Conservation (phyloP, 768 basidiomycete species). For the Sporobolomyces roseus region DNA sequence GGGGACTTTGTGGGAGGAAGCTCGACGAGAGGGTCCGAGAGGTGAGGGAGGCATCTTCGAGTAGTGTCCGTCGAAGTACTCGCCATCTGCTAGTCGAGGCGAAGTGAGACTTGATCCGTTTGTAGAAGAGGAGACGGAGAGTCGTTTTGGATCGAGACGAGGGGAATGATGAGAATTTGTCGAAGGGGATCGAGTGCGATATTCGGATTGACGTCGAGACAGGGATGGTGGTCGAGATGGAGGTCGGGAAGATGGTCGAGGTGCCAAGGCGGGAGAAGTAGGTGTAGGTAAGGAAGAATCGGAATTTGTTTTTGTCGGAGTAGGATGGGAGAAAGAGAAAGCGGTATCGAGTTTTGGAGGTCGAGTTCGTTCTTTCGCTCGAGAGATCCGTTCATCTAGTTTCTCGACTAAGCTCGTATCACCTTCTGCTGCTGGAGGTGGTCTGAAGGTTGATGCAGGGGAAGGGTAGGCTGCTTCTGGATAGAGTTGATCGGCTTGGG, state of each 20-base stretch:
- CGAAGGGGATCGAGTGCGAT: background rate
- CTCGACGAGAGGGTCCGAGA: background rate
- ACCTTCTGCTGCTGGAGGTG: background rate
- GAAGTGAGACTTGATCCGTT: background rate
- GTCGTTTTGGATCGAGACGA: background rate
- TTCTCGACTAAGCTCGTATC: background rate
- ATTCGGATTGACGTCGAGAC: background rate
- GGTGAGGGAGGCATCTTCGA: background rate
- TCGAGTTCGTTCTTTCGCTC: constrained; percentile 1
- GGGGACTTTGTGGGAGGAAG: background rate
- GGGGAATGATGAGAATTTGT: background rate
- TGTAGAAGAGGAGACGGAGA: constrained; percentile 3
- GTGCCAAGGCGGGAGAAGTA: constrained; percentile 3
- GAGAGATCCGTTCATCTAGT: constrained; percentile 2
- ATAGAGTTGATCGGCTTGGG: background rate
- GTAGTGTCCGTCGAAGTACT: background rate
- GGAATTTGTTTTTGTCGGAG: background rate
- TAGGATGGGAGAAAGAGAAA: background rate
- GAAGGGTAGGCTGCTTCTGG: constrained; percentile 3
- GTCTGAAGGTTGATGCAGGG: constrained; percentile 5
- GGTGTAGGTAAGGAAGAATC: background rate
- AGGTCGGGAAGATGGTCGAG: constrained; percentile 1
- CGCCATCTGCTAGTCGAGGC: background rate
- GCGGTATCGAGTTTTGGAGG: constrained; percentile 8
- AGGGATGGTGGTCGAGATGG: background rate